A percentile compares a stretch with the other conserved stretches of the same genome.
Evolutionary conservation across 441 rosid species (phyloP).

Genomic region (Populus hybrid): DNA sequence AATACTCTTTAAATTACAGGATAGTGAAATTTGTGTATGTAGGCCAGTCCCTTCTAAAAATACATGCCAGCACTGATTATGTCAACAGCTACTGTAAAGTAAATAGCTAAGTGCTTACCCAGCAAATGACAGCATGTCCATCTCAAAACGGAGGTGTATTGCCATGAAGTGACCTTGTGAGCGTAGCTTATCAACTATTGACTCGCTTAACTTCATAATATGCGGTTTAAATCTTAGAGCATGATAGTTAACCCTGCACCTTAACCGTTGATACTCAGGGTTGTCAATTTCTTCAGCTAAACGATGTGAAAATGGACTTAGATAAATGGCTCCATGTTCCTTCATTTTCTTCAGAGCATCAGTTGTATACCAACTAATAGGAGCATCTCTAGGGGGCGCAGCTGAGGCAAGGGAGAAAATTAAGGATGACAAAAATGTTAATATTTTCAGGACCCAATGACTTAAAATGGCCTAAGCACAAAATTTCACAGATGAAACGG

Average conservation of each 20-base stretch:
- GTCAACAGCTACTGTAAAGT: constrained; percentile 4
- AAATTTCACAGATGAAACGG: background rate
- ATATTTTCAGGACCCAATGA: background rate
- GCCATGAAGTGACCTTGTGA: constrained; percentile 97
- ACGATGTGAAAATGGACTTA: constrained; percentile 96
- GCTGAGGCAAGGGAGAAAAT: constrained; percentile 34
- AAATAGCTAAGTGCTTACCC: constrained; percentile 60
- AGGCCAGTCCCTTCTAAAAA: background rate
- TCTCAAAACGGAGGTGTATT: constrained; percentile 96
- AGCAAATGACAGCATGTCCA: constrained; percentile 98
- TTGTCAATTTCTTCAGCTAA: constrained; percentile 91
- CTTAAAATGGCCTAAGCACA: constrained; percentile 1
- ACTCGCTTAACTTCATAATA: constrained; percentile 82
- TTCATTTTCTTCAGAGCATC: constrained; percentile 84
- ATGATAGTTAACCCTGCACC: constrained; percentile 97
- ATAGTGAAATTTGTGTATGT: background rate
- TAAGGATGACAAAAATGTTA: constrained; percentile 1
- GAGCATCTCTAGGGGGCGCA: constrained; percentile 96
- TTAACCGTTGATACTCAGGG: constrained; percentile 84
- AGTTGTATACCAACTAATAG: constrained; percentile 78
- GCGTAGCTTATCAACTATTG: constrained; percentile 87
- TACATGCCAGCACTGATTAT: constrained; percentile 1
- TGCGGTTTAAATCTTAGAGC: constrained; percentile 92
- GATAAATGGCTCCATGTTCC: constrained; percentile 91
- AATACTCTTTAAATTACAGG: background rate